Evolutionary conservation across 208 protist species (phyloP).

Genomic region (Strigomonas culicis): DNA sequence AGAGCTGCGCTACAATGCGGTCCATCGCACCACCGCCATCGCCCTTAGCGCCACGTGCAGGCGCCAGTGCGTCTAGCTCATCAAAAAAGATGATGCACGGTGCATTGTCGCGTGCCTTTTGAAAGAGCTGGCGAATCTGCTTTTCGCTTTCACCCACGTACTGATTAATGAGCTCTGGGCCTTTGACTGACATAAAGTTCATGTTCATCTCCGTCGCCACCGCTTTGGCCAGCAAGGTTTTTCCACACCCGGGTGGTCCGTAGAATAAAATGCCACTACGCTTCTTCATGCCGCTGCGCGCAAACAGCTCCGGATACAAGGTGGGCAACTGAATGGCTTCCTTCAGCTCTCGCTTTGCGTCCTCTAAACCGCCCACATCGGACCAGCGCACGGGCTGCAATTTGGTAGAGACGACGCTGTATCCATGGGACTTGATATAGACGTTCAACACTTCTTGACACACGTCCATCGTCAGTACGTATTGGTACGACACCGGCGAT

Average conservation of each 20-base stretch:
- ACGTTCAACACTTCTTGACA: conserved; percentile 52
- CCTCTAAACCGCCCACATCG: conserved; percentile 99
- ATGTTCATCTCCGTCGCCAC: conserved; percentile 99
- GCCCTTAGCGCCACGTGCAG: conserved; percentile 93
- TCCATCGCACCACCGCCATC: conserved; percentile 98
- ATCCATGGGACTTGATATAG: conserved; percentile 72
- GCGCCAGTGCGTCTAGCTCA: conserved; percentile 99
- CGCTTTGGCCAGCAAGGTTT: conserved; percentile 97
- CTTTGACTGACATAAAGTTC: conserved; percentile 99
- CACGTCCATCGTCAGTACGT: conserved; percentile 55
- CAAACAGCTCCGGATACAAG: conserved; percentile 99
- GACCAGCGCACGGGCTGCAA: conserved; percentile 95
- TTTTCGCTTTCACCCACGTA: conserved; percentile 99
- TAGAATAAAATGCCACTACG: conserved; percentile 98
- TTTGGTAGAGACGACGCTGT: conserved; percentile 82
- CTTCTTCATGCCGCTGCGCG: conserved; percentile 99
- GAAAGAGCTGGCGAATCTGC: conserved; percentile 99
- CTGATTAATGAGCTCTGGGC: conserved; percentile 99
- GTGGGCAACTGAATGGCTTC: conserved; percentile 99
- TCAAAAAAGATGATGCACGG: conserved; percentile 99
- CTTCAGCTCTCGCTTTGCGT: conserved; percentile 98
- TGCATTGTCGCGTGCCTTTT: conserved; percentile 98
- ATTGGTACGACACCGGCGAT: not conserved
- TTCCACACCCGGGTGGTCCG: conserved; percentile 99
- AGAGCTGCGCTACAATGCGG: conserved; percentile 99